A percentile compares a stretch with the other conserved stretches of the same genome.
These are phyloP conservation scores for Fraxinus floribunda DNA, from an alignment of 305 asterid species.

Conservation along the genomic window DNA sequence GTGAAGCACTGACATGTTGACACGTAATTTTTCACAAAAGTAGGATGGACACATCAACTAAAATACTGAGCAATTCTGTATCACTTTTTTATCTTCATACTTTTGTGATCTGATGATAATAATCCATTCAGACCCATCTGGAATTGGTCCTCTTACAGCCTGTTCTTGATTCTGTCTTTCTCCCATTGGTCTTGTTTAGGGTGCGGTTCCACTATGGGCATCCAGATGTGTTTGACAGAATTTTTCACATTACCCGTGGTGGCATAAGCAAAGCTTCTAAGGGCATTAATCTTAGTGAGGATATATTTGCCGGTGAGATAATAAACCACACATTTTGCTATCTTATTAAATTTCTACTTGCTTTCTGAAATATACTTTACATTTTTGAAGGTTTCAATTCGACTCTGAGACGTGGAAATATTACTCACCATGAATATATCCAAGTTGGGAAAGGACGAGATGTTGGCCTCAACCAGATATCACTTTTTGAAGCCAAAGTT, in stretches of 20 bases:
- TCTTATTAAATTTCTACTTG: neutral
- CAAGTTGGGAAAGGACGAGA: slow-evolving; percentile 38
- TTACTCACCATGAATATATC: slow-evolving; percentile 34
- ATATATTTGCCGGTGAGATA: slow-evolving; percentile 85
- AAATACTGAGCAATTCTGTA: neutral
- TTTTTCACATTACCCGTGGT: slow-evolving; percentile 93
- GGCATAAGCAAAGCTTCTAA: slow-evolving; percentile 93
- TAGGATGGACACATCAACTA: neutral
- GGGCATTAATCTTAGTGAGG: slow-evolving; percentile 96
- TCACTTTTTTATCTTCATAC: neutral
- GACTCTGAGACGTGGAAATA: slow-evolving; percentile 26
- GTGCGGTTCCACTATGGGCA: slow-evolving; percentile 61
- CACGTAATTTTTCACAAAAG: neutral
- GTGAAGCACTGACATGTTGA: neutral
- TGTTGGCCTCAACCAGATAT: slow-evolving; percentile 34
- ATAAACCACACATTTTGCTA: slow-evolving; percentile 17
- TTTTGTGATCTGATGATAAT: neutral
- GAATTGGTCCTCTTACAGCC: slow-evolving; percentile 10
- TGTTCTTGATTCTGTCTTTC: slow-evolving; percentile 15
- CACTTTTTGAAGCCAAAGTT: slow-evolving; percentile 32
- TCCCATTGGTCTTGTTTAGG: slow-evolving; percentile 42
- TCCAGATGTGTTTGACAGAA: slow-evolving; percentile 68
- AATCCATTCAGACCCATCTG: slow-evolving; percentile 10
- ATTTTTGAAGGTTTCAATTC: slow-evolving; percentile 26
- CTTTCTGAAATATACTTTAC: neutral